phyloP scores from a whole-genome alignment of 2,329 filamentous ascomycete genomes.

The Chalaropsis ovoidea region DNA sequence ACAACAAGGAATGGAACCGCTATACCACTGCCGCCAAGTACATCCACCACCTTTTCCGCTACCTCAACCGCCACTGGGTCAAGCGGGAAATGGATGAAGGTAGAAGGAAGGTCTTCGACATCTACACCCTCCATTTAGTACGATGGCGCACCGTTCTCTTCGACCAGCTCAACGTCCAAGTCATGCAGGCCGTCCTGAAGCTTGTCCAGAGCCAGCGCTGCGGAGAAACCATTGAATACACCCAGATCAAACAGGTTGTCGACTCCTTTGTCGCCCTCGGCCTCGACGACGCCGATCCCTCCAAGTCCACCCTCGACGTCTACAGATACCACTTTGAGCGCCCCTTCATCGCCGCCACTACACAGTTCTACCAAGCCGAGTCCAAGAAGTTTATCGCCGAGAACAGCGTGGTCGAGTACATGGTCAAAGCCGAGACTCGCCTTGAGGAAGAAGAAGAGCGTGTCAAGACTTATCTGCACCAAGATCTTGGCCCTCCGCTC shows the following conservation, averaged over 20 bases:
- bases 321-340: constrained; percentile 88
- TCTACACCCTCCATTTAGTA: constrained; percentile 92
- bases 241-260: constrained; percentile 93
- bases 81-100: constrained; percentile 98
- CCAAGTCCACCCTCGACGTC: constrained; percentile 89
- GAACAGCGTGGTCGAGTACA: constrained; percentile 97
- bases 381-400: constrained; percentile 91
- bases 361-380: constrained; percentile 78
- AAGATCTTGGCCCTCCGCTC: constrained; percentile 73
- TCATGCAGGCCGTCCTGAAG: constrained; percentile 91
- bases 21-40: constrained; percentile 95
- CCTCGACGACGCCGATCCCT: constrained; percentile 82
- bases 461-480: constrained; percentile 81
- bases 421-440: constrained; percentile 94
- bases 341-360: constrained; percentile 80
- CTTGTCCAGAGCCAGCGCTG: constrained; percentile 95
- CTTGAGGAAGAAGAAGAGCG: constrained; percentile 89
- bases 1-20: constrained; percentile 92
- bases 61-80: constrained; percentile 97
- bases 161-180: constrained; percentile 66
- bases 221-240: constrained; percentile 93
- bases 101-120: constrained; percentile 96
- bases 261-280: constrained; percentile 94
- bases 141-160: constrained; percentile 94
- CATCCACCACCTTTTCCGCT: constrained; percentile 92